Percentiles rank a stretch among this genome's conserved stretches.
Evolutionary conservation across 108 stramenopile genomes (phyloP).

Genomic region (Mediolabrus comicus): DNA sequence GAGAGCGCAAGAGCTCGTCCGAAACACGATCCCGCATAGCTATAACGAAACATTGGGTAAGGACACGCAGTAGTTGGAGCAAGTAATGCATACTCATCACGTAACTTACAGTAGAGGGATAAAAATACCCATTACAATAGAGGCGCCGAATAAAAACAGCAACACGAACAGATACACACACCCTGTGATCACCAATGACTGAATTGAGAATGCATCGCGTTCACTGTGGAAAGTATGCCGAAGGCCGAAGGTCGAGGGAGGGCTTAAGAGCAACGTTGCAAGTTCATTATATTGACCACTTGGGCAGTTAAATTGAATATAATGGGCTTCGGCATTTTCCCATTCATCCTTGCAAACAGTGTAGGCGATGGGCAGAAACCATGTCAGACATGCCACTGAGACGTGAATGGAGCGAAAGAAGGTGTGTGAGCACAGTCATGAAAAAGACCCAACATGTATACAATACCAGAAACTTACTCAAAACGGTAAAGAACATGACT

Average conservation of each 20-base stretch:
- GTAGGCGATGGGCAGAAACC: constrained; percentile 29
- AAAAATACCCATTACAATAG: constrained; percentile 73
- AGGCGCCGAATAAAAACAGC: constrained; percentile 54
- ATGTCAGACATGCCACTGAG: constrained; percentile 19
- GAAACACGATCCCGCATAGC: constrained; percentile 55
- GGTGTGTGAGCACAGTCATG: too few relatives aligned
- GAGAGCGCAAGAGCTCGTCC: constrained; percentile 57
- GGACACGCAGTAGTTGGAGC: too few relatives aligned
- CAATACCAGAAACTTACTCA: constrained; percentile 1
- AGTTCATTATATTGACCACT: constrained; percentile 75
- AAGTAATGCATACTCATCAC: too few relatives aligned
- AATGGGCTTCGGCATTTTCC: constrained; percentile 21
- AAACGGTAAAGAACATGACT: constrained; percentile 35
- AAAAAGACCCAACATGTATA: background rate
- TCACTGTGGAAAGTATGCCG: constrained; percentile 40
- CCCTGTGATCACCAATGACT: constrained; percentile 43
- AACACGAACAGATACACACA: background rate
- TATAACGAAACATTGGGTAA: too few relatives aligned
- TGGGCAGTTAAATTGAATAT: constrained; percentile 41
- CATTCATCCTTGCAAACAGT: constrained; percentile 17
- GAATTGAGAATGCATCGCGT: constrained; percentile 50
- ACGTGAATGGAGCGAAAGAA: constrained; percentile 28
- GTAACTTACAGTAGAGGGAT: constrained; percentile 60
- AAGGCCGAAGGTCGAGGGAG: background rate
- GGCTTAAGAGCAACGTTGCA: constrained; percentile 56